Percentiles rank a stretch among this genome's conserved stretches.
Conservation (phyloP, 352 stramenopile species). For the Phytophthora citricola region DNA sequence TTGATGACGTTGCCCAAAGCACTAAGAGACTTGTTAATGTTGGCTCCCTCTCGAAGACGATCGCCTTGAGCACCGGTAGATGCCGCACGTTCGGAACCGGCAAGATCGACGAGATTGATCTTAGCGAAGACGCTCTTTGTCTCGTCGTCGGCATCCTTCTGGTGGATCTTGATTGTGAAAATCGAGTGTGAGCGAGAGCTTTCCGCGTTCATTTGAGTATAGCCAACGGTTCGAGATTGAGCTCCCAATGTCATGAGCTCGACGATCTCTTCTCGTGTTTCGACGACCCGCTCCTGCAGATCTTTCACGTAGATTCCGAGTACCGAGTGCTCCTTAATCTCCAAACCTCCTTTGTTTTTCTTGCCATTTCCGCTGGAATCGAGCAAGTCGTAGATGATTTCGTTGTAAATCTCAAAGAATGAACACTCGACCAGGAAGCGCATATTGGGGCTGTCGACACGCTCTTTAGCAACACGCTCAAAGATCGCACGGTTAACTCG, state of each 20-base stretch:
- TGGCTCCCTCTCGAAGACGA: conserved; percentile 93
- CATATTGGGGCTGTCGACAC: conserved; percentile 72
- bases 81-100: conserved; percentile 89
- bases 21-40: conserved; percentile 95
- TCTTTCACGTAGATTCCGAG: conserved; percentile 96
- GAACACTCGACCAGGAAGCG: conserved; percentile 92
- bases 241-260: conserved; percentile 82
- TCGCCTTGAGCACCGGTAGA: conserved; percentile 92
- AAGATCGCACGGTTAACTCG: conserved; percentile 93
- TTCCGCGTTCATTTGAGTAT: conserved; percentile 95
- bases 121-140: conserved; percentile 92
- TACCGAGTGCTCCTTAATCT: conserved; percentile 95
- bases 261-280: conserved; percentile 85
- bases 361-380: conserved; percentile 87
- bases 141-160: conserved; percentile 89
- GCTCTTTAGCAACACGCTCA: conserved; percentile 73
- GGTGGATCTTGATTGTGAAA: conserved; percentile 96
- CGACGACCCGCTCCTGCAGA: conserved; percentile 89
- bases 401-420: conserved; percentile 98
- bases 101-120: conserved; percentile 96
- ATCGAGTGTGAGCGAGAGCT: conserved; percentile 95
- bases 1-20: conserved; percentile 95
- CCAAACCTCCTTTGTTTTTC: conserved; percentile 88
- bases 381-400: conserved; percentile 96
- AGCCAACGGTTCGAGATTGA: conserved; percentile 72